Conservation (phyloP, 768 basidiomycete species). For the Leccinum truebloodii region DNA sequence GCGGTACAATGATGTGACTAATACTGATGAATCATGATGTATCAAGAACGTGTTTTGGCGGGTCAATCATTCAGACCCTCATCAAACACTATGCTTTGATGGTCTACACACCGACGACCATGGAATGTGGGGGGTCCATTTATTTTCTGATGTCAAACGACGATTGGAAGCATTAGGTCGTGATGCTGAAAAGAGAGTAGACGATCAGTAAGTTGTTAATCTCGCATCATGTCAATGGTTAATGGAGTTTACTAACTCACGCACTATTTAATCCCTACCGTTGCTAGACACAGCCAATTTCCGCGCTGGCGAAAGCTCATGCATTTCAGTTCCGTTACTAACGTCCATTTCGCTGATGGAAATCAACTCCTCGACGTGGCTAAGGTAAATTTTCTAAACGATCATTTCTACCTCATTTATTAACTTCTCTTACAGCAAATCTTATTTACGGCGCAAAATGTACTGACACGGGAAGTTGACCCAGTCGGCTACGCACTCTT, state of each 20-base stretch:
- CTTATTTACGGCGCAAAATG: background rate
- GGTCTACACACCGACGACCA: background rate
- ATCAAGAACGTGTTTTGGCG: background rate
- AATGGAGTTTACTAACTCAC: too few species aligned
- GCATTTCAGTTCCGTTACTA: background rate
- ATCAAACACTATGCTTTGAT: background rate
- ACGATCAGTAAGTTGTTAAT: too few species aligned
- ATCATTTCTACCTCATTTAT: too few species aligned
- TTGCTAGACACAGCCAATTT: background rate
- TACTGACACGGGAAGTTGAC: background rate
- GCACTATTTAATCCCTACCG: too few species aligned
- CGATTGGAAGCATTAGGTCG: too few species aligned
- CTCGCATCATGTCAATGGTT: too few species aligned
- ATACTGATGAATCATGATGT: too few species aligned
- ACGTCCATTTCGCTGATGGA: background rate
- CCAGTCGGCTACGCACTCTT: background rate
- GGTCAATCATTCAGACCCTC: background rate
- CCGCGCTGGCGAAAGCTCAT: background rate
- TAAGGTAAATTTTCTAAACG: background rate
- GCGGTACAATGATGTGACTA: too few species aligned
- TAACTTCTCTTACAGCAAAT: background rate
- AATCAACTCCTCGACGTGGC: background rate
- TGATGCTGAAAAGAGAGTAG: too few species aligned
- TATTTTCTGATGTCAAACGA: background rate
- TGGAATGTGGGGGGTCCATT: background rate